phyloP scores from a whole-genome alignment of 345 rosid species.

The Camelina laxa region DNA sequence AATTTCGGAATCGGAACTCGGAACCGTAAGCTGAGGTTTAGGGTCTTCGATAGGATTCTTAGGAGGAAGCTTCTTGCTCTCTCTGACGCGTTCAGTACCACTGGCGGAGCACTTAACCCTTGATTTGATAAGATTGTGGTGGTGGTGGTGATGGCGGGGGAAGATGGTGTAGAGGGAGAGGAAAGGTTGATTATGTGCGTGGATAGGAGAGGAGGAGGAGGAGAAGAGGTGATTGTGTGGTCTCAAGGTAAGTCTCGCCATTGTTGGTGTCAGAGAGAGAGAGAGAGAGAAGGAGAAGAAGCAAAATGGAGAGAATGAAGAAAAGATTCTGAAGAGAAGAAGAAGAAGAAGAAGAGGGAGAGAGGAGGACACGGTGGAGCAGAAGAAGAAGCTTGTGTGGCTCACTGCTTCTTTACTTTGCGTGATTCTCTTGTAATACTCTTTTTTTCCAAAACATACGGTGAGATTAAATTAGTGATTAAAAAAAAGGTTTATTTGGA shows the following conservation, averaged over 20 bases:
- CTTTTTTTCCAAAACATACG: background rate
- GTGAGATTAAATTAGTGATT: no score
- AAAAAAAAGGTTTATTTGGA: no score
- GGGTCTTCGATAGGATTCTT: slow-evolving; percentile 36
- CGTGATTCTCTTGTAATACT: slow-evolving; percentile 15
- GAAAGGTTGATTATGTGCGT: slow-evolving; percentile 45
- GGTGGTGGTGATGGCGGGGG: slow-evolving; percentile 18
- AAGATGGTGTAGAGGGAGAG: slow-evolving; percentile 34
- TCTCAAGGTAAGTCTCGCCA: slow-evolving; percentile 64
- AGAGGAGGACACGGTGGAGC: slow-evolving; percentile 61
- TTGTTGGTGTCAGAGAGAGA: slow-evolving; percentile 38
- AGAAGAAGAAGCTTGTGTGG: slow-evolving; percentile 53
- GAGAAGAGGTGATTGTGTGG: slow-evolving; percentile 48
- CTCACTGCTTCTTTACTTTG: slow-evolving; percentile 37
- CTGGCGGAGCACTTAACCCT: slow-evolving; percentile 61
- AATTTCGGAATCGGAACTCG: slow-evolving; percentile 36
- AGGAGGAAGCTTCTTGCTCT: slow-evolving; percentile 48
- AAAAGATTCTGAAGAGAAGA: slow-evolving; percentile 2
- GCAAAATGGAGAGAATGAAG: background rate
- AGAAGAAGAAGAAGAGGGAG: slow-evolving; percentile 44
- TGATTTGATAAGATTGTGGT: slow-evolving; percentile 42
- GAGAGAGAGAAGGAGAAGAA: slow-evolving; percentile 8
- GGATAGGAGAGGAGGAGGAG: slow-evolving; percentile 45
- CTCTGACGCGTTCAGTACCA: slow-evolving; percentile 62
- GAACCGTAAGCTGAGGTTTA: slow-evolving; percentile 42